phyloP scores from a whole-genome alignment of 805 yeast genomes.

The Starmerella apicola region DNA sequence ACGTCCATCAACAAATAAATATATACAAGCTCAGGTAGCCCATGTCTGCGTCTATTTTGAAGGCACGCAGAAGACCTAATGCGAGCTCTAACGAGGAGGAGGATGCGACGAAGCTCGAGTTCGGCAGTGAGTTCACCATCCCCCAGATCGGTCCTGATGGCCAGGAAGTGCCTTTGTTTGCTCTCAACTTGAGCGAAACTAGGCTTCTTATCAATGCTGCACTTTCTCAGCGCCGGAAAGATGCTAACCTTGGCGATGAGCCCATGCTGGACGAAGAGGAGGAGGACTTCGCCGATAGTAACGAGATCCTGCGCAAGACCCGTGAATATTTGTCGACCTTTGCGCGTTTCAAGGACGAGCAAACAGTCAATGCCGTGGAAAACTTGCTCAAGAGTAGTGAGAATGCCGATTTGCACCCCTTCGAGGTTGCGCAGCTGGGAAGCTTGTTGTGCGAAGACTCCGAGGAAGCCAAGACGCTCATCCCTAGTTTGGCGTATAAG shows the following conservation, averaged over 20 bases:
- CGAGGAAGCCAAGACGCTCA: conserved; percentile 88
- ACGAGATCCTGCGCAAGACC: conserved; percentile 71
- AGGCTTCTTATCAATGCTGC: conserved; percentile 84
- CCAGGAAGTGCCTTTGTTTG: conserved; percentile 58
- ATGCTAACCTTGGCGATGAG: conserved; percentile 29
- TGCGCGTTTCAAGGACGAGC: conserved; percentile 82
- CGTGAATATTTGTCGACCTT: conserved; percentile 74
- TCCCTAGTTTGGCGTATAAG: conserved; percentile 74
- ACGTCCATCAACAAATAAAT: too few species aligned
- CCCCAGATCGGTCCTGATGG: conserved; percentile 75
- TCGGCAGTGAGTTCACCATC: conserved; percentile 87
- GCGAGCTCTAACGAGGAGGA: conserved; percentile 50
- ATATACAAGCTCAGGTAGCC: too few species aligned
- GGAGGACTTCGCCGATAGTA: conserved; percentile 25
- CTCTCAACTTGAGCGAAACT: conserved; percentile 82
- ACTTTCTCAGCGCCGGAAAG: conserved; percentile 54
- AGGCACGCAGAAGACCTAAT: conserved; percentile 15
- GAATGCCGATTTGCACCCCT: conserved; percentile 74
- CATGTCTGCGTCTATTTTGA: conserved; percentile 15
- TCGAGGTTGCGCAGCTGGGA: conserved; percentile 83
- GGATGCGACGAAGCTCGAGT: conserved; percentile 71
- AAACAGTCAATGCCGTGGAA: conserved; percentile 88
- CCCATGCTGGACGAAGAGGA: conserved; percentile 23
- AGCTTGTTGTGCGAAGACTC: conserved; percentile 91
- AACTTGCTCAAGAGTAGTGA: conserved; percentile 65